Evolutionary conservation across 352 stramenopile genomes (phyloP), one percentile per base, ranked within the genome.

Genomic region (Phytophthora sansomeana): DNA sequence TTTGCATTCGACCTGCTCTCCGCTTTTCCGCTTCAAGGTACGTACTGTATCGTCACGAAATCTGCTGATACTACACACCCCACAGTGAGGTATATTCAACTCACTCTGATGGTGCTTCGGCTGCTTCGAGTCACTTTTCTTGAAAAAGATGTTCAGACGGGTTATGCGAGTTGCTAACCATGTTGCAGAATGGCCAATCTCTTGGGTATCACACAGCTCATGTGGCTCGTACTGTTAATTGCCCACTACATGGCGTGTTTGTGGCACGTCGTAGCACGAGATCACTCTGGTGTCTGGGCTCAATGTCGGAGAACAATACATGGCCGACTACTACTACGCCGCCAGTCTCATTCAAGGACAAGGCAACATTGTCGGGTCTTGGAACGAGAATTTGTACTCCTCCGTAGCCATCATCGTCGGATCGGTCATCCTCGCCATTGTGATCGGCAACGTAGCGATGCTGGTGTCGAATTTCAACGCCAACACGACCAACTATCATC

Each of bases 191-290:
- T 50, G 51, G 29, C 58, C 2, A 58, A 80, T 47, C 10, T 74
- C 16, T 28, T 83, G 9, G 58, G 68, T 11, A 65, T 85, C 9
- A 29, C 57, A 26, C 58, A 66, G 13, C 51, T 83, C 42, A 42
- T 85, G 5, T 42, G 67, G 29, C 16, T 75, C 14, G 59, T 85
- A 21, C 26, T 84, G n/a, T 42, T 81, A 10, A 68, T 76, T 17
- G 62, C 75, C 14, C 75, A 83, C 63, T 68, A 81, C 33, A 68
- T 80, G 32, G 74, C 78, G 7, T 87, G 78, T 36, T 21, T 53
- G 14, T 87, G 75, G 78, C 63, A 75, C 41, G 10, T 67, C 1
- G 58, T 84, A 2, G 26, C 29, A n/a, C n/a, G n/a, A n/a, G n/a
- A n/a, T n/a, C n/a, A n/a, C n/a, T 19, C 9, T 32, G 6, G 38